Conservation (phyloP, 768 basidiomycete species). For the Gautieria morchelliformis region DNA sequence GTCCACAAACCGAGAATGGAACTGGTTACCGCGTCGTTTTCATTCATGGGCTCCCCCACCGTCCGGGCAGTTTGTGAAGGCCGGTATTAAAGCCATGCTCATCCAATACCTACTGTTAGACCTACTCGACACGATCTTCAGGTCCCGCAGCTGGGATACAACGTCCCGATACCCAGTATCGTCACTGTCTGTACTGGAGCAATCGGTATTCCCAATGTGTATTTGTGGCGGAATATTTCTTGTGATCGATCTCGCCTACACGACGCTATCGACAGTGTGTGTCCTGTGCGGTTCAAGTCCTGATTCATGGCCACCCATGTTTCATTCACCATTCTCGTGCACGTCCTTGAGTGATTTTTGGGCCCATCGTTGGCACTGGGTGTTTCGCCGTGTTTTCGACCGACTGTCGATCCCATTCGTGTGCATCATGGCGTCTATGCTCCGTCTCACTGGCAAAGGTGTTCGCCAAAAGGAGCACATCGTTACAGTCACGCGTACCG, state of each 20-base stretch:
- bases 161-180: background rate
- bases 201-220: background rate
- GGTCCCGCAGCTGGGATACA: background rate
- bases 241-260: background rate
- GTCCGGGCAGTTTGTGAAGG: background rate
- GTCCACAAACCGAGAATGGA: background rate
- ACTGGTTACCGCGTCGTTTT: background rate
- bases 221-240: background rate
- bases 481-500: background rate
- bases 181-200: background rate
- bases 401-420: slow-evolving; percentile 1
- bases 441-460: background rate
- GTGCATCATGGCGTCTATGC: background rate
- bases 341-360: slow-evolving; percentile 6
- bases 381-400: slow-evolving; percentile 3
- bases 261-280: background rate
- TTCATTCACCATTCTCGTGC: background rate
- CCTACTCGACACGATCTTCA: background rate
- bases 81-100: background rate
- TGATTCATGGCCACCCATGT: slow-evolving; percentile 1
- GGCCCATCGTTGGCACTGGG: slow-evolving; percentile 2
- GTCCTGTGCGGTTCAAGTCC: slow-evolving; percentile 1
- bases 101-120: background rate
- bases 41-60: background rate
- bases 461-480: background rate